Base-by-base conservation (phyloP, 1,139 yeast species). In the Yarrowia galli region DNA sequence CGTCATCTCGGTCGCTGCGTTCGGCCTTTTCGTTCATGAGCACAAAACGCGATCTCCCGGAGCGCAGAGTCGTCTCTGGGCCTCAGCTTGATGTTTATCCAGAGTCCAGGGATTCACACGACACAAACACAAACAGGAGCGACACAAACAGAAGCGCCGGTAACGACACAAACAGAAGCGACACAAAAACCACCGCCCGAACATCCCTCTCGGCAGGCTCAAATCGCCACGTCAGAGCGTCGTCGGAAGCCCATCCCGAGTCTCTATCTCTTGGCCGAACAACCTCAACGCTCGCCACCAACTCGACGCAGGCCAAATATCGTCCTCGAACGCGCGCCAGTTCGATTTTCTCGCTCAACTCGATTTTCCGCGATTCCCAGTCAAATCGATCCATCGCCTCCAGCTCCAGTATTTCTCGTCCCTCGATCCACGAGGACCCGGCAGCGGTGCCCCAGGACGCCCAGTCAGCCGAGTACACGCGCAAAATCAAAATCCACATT, bases 331-430 rank as follows among this genome's bases (percentile, higher is more conserved):
- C 64, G 16, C 64, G 64, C 6, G 64, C 42, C 13, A 25, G 40
- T n/a, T 58, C 64, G 16, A 58, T 58, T 32, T 58, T 58, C 32
- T 58, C 64, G 28, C 64, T 58, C 28, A 58, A 58, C 51, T 58
- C 64, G 15, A 58, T 58, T 16, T 58, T 58, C 51, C 49, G 64
- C 40, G 64, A 58, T 42, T 58, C 64, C n/a, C 51, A 42, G 25
- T 58, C 64, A 28, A 43, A 42, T 8, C 42, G 42, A 2, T 32
- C 42, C 13, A 13, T 58, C 20, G 64, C 51, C 42, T 58, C 64
- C 15, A 16, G 36, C 38, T 8, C 20, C n/a, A 20, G 42, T 20
- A 58, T 58, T 6, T 32, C 42, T 1, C 40, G 64, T 3, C 64
- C 64, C n/a, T 42, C 64, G 12, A 42, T 58, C 18, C 64, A 58